Evolutionary conservation across 345 rosid species (phyloP).

Genomic region (Firmiana major): DNA sequence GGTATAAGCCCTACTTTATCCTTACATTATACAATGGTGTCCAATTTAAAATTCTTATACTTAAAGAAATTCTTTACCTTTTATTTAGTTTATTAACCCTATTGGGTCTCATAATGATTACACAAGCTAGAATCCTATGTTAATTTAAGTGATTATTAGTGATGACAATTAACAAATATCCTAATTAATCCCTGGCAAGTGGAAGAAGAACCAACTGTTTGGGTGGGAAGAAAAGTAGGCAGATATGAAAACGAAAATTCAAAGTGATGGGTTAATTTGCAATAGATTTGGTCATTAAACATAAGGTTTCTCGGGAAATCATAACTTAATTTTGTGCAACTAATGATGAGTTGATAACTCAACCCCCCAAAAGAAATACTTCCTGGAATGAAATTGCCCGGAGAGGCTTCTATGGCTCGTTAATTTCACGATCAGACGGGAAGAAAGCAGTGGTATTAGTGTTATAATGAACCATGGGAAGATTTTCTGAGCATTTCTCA

Average conservation of each 20-base stretch:
- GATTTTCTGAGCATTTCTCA: too few species aligned
- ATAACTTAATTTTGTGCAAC: too few species aligned
- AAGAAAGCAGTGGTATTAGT: too few species aligned
- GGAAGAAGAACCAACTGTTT: neutral
- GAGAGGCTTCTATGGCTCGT: too few species aligned
- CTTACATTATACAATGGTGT: neutral
- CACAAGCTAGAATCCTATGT: slow-evolving; percentile 1
- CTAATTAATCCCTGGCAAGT: neutral
- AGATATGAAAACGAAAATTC: neutral
- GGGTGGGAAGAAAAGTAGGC: neutral
- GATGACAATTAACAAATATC: neutral
- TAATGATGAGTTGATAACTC: too few species aligned
- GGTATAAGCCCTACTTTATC: slow-evolving; percentile 9
- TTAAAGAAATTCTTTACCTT: neutral
- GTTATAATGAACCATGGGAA: too few species aligned
- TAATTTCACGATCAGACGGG: too few species aligned
- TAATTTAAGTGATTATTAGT: neutral
- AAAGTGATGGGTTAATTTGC: neutral
- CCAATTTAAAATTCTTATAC: neutral
- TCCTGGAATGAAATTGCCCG: too few species aligned
- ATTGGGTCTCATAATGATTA: slow-evolving; percentile 14
- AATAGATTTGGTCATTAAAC: too few species aligned
- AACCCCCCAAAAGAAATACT: too few species aligned
- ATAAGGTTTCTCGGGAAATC: too few species aligned
- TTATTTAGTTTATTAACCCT: slow-evolving; percentile 4